Evolutionary conservation across 371 early-diverging fungal genomes (phyloP).

Genomic region (Batkoa obscura): DNA sequence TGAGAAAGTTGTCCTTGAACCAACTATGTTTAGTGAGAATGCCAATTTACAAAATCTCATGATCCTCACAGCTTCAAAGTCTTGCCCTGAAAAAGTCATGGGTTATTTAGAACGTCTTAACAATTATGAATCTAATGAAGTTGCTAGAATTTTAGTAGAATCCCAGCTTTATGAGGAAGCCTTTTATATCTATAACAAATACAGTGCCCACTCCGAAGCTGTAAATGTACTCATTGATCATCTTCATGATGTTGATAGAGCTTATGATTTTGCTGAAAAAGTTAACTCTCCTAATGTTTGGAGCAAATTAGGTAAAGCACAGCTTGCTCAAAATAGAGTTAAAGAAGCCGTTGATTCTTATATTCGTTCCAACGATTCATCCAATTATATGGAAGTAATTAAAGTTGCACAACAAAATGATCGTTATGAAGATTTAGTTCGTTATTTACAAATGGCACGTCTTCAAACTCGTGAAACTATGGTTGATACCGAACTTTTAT

Average conservation of each 20-base stretch:
- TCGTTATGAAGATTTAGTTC: conserved; percentile 82
- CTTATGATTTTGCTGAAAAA: conserved; percentile 84
- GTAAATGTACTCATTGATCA: conserved; percentile 79
- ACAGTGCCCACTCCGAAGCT: conserved; percentile 69
- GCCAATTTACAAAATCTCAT: conserved; percentile 90
- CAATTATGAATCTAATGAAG: conserved; percentile 89
- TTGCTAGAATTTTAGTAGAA: conserved; percentile 84
- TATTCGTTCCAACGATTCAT: conserved; percentile 78
- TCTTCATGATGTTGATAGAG: conserved; percentile 82
- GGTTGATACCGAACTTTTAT: conserved; percentile 84
- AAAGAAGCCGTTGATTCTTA: conserved; percentile 94
- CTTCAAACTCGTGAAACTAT: conserved; percentile 77
- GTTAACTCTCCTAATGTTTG: conserved; percentile 80
- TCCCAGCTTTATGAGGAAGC: conserved; percentile 87
- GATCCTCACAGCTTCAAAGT: conserved; percentile 93
- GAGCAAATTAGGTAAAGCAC: conserved; percentile 87
- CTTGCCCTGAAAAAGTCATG: conserved; percentile 78
- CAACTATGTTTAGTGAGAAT: conserved; percentile 82
- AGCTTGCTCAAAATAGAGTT: conserved; percentile 68
- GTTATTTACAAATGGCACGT: conserved; percentile 84
- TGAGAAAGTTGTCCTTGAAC: conserved; percentile 87
- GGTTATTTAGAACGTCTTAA: conserved; percentile 78
- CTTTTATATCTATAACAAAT: conserved; percentile 83
- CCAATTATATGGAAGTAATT: conserved; percentile 81
- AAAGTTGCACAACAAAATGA: conserved; percentile 50